phyloP scores from a whole-genome alignment of 306 rosid genomes.

The Purshia tridentata region DNA sequence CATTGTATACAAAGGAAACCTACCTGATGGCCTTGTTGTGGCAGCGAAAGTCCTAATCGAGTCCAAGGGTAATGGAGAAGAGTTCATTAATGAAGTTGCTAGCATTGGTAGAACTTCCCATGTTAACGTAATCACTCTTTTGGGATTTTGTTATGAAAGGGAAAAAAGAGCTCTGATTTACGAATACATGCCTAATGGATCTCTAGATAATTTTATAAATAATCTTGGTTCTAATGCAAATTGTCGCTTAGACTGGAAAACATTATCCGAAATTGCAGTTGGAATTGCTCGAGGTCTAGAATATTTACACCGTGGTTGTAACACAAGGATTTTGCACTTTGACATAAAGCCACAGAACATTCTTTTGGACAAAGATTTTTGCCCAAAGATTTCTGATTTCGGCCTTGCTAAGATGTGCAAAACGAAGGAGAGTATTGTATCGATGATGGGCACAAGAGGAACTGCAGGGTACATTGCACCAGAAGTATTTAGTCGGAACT shows the following conservation, averaged over 20 bases:
- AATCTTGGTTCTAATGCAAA: background rate
- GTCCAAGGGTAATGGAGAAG: constrained; percentile 34
- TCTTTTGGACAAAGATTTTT: constrained; percentile 2
- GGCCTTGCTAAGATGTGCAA: background rate
- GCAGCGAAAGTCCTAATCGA: constrained; percentile 36
- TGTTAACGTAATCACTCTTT: constrained; percentile 38
- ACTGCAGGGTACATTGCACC: constrained; percentile 18
- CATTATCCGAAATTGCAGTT: constrained; percentile 18
- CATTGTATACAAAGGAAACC: constrained; percentile 34
- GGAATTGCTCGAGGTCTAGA: constrained; percentile 42
- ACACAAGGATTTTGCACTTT: constrained; percentile 38
- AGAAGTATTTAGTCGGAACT: constrained; percentile 5
- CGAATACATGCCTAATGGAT: constrained; percentile 43
- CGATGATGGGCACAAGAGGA: background rate
- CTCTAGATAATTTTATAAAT: constrained; percentile 37
- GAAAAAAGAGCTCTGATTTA: constrained; percentile 41
- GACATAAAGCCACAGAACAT: constrained; percentile 25
- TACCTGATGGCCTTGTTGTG: constrained; percentile 32
- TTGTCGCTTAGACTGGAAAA: constrained; percentile 24
- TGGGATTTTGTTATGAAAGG: constrained; percentile 35
- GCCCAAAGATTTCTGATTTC: constrained; percentile 9
- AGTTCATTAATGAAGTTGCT: constrained; percentile 44
- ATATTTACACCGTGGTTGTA: constrained; percentile 42
- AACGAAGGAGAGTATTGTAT: background rate
- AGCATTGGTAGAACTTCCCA: constrained; percentile 45